Evolutionary conservation across 345 rosid genomes (phyloP), one percentile per base, ranked within the genome.

Genomic region (Euphorbia pulcherrima): DNA sequence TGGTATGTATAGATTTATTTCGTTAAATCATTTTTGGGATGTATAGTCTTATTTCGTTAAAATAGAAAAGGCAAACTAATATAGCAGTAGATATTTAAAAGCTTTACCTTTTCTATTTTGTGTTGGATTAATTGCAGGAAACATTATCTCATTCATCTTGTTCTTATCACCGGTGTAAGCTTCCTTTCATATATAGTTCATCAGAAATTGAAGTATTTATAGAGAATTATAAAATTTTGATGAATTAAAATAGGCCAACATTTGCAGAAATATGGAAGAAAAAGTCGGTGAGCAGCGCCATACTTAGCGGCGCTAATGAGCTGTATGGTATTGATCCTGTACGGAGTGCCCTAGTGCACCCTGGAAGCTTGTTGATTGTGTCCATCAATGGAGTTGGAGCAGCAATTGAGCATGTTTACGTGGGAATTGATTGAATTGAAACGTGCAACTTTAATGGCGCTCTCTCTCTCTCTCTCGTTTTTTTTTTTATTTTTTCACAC

Each of bases 91-190:
- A n/a, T n/a, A n/a, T n/a, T n/a, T n/a, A n/a, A n/a, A n/a, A n/a
- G n/a, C n/a, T n/a, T 35, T 57, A 64, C 18, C n/a, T n/a, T n/a
- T n/a, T n/a, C n/a, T n/a, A n/a, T 47, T 39, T 37, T 62, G 54
- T 16, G 50, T 33, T n/a, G 30, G 37, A 1, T 62, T 26, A 39
- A 61, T 74, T 79, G 64, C 88, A 92, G 98, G 98, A 48, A 92
- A 92, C 64, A 55, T 74, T 65, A 88, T 90, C 79, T 77, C 98
- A 3, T 77, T 90, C 68, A 78, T 82, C 78, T 53, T 90, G 80
- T 92, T 92, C 83, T 67, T 90, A 67, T 92, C 97, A 18, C 98
- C 98, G 3, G 77, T 72, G 98, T 90, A 86, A 86, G 97, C 30
- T 24, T 14, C 41, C 29, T 14, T 4, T 24, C 37, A 33, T 33